Base-by-base conservation (phyloP, 2,329 filamentous ascomycete species). In the Talaromyces sp. region DNA sequence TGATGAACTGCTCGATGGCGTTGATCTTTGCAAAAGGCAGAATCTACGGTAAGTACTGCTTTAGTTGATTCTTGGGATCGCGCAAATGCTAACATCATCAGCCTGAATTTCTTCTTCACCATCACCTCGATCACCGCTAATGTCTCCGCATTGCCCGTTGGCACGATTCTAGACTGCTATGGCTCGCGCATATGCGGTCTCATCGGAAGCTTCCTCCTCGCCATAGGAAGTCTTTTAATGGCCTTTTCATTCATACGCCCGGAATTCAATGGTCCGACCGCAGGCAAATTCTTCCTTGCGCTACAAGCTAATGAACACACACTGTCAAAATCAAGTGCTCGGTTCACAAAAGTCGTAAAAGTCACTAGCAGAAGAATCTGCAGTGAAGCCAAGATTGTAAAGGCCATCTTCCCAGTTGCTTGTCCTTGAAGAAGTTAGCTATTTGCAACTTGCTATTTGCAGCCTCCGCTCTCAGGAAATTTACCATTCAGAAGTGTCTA, bases 41-140 rank as follows among this genome's bases (percentile, higher is more conserved):
- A 82, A 83, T 61, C 69, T 84, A 49, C 69, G 78, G 75, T 79
- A 66, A n/a, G 60, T n/a, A n/a, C n/a, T n/a, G n/a, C 17, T 27
- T 16, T 14, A 16, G 19, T 5, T 24, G 19, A 36, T 13, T 37
- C 27, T 11, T 42, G 16, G 32, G 22, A 8, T 19, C 22, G 43
- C 11, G 4, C 22, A 14, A 43, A 27, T 13, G 7, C 54, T n/a
- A n/a, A 65, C 48, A 40, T 13, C 16, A 5, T n/a, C 48, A 80
- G 79, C 54, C 81, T 96, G 51, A 96, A 96, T 70, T 77, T 96
- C 61, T 96, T 96, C 89, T 96, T 96, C 78, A 95, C 91, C 5
- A 82, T 91, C 36, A 91, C 91, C 11, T 91, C 91, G 11, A 91
- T 96, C 9, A 88, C 84, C 6, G 95, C 91, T 33, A 96, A 96